These are phyloP conservation scores for Gossypium gossypioides DNA, from an alignment of 441 rosid genomes.

Conservation along the genomic window DNA sequence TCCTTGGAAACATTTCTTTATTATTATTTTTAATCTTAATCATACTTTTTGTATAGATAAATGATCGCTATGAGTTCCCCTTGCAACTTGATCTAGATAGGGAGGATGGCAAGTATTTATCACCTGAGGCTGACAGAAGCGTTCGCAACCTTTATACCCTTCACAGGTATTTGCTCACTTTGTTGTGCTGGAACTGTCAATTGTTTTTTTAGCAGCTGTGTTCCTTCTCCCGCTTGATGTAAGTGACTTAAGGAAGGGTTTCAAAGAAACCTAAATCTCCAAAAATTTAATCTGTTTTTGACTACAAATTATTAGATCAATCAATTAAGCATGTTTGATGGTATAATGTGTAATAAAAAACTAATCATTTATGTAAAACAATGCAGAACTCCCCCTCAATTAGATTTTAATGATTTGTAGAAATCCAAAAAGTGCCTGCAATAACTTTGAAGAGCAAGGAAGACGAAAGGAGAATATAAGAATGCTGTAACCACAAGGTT, in stretches of 20 bases:
- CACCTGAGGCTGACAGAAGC: constrained; percentile 56
- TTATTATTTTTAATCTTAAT: background rate
- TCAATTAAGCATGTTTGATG: background rate
- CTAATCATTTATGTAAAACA: background rate
- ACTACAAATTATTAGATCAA: background rate
- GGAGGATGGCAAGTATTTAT: constrained; percentile 57
- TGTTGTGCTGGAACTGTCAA: constrained; percentile 7
- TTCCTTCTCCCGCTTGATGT: background rate
- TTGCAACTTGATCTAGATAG: constrained; percentile 65
- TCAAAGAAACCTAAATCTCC: background rate
- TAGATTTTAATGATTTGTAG: background rate
- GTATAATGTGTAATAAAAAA: background rate
- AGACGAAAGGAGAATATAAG: background rate
- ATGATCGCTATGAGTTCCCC: constrained; percentile 68
- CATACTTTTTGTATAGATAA: constrained; percentile 36
- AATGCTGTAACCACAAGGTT: background rate
- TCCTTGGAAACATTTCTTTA: background rate
- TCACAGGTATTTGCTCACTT: constrained; percentile 40
- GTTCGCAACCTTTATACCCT: constrained; percentile 62
- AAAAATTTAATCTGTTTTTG: background rate
- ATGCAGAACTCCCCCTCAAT: background rate
- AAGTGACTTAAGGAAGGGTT: background rate
- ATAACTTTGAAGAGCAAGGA: background rate
- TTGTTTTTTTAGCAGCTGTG: background rate
- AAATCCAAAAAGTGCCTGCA: constrained; percentile 1